Base-by-base conservation (phyloP, 2,329 filamentous ascomycete species). In the Podosphaera xanthii region DNA sequence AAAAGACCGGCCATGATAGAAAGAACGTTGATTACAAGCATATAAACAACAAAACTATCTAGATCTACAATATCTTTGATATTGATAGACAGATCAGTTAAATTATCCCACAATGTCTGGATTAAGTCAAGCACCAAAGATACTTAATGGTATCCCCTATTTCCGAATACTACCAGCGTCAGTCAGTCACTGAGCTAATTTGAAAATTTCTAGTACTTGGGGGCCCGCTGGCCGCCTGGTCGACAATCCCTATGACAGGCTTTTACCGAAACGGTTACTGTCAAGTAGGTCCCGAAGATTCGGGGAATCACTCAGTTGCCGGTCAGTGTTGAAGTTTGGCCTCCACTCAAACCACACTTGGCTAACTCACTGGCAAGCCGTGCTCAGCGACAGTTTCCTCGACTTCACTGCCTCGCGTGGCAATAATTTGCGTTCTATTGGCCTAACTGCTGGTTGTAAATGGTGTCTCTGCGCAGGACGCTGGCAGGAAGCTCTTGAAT, bases 181-280 rank as follows among this genome's bases (percentile, higher is more conserved):
- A 40, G 22, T 22, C 10, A 10, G 5, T 5, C 10, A 40, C 10
- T 10, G 36, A 40, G 36, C 36, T 40, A 10, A 40, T 40, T 40
- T 40, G 5, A 40, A 6, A 40, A 40, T 8, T 30, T 30, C 30
- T 30, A 50, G 48, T 50, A n/a, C 4, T 50, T 50, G 48, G 48
- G 31, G n/a, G 48, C 3, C 48, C n/a, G 14, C 48, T 50, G 9
- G 31, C 48, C 2, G n/a, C n/a, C n/a, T 50, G 48, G 48, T 50
- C 48, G 2, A n/a, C 31, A 59, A 72, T 74, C 55, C 80, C 80
- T 7, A 72, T 78, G 66, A 82, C 80, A 0, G 80, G 80, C 58
- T 82, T 76, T 71, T 75, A 78, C 63, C 76, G 79, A 55, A 79
- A 78, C 60, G 80, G 80, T 30, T 82, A 80, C 69, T 83, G 80